phyloP scores from a whole-genome alignment of 1,284 basidiomycete species.

The Cutaneotrichosporon mucoides region DNA sequence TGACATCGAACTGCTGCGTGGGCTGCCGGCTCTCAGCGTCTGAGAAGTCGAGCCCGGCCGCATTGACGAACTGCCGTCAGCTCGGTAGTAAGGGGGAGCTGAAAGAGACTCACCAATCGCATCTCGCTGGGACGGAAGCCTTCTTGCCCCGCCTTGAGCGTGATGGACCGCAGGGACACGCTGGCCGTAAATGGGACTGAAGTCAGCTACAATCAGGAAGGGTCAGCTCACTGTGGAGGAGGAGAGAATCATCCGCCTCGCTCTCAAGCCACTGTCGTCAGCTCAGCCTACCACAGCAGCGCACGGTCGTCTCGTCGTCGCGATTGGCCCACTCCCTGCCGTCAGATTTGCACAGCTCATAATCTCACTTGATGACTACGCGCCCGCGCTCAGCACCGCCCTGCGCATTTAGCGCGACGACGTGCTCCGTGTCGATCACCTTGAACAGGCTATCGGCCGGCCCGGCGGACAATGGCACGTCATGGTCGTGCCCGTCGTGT shows the following conservation, averaged over 20 bases:
- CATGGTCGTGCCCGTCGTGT: conserved; percentile 41
- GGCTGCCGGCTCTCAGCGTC: conserved; percentile 35
- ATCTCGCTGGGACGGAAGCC: conserved; percentile 38
- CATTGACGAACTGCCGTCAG: conserved; percentile 34
- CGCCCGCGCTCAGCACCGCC: conserved; percentile 42
- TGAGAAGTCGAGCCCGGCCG: conserved; percentile 46
- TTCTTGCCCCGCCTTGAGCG: conserved; percentile 43
- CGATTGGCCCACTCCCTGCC: conserved; percentile 38
- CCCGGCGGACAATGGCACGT: conserved; percentile 41
- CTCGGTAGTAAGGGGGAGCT: too few species aligned
- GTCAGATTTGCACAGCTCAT: conserved; percentile 1
- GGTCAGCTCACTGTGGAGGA: conserved; percentile 39
- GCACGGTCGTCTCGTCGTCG: conserved; percentile 43
- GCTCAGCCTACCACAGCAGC: conserved; percentile 4
- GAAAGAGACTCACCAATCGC: conserved; percentile 33
- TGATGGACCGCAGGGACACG: conserved; percentile 46
- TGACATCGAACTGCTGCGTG: conserved; percentile 39
- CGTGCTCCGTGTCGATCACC: conserved; percentile 45
- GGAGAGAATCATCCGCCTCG: conserved; percentile 47
- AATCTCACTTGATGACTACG: conserved; percentile 47
- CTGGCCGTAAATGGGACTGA: conserved; percentile 47
- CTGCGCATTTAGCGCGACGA: conserved; percentile 44
- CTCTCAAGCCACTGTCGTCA: conserved; percentile 35
- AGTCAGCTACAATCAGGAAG: not conserved
- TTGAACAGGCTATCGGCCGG: conserved; percentile 41